Conservation (phyloP, 179 eudicot species). For the Pouteria campechiana region DNA sequence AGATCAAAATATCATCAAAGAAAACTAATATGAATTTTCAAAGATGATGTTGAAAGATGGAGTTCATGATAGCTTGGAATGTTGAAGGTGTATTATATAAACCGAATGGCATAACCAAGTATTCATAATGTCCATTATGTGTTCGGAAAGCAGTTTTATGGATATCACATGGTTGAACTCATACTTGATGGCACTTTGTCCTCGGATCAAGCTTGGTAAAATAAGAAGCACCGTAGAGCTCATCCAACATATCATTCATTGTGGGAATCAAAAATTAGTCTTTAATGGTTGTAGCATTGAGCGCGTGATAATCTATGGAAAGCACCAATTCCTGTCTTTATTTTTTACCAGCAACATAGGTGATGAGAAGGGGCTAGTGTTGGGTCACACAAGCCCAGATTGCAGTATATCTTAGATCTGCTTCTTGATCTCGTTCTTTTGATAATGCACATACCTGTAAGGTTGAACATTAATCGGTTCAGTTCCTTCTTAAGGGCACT, state of each 20-base stretch:
- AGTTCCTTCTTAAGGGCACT: too few relatives aligned
- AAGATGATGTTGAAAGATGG: too few relatives aligned
- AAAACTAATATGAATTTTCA: too few relatives aligned
- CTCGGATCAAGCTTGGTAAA: not conserved
- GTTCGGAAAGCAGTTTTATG: not conserved
- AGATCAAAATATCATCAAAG: too few relatives aligned
- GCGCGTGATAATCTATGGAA: not conserved
- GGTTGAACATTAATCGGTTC: not conserved
- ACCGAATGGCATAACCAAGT: too few relatives aligned
- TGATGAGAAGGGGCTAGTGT: not conserved
- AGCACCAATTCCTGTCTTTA: not conserved
- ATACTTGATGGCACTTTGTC: not conserved
- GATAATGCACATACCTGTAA: not conserved
- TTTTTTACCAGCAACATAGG: not conserved
- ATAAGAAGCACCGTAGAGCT: not conserved
- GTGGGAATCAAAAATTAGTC: not conserved
- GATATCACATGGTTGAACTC: not conserved
- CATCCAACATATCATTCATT: constrained; percentile 1
- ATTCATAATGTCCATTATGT: not conserved
- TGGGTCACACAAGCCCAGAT: not conserved
- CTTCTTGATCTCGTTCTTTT: not conserved
- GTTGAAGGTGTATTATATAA: not conserved
- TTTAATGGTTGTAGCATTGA: not conserved
- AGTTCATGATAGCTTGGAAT: not conserved
- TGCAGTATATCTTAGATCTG: not conserved